Base-by-base conservation (phyloP, 371 early-diverging fungal genomes). In the Mortierella polycephala region DNA sequence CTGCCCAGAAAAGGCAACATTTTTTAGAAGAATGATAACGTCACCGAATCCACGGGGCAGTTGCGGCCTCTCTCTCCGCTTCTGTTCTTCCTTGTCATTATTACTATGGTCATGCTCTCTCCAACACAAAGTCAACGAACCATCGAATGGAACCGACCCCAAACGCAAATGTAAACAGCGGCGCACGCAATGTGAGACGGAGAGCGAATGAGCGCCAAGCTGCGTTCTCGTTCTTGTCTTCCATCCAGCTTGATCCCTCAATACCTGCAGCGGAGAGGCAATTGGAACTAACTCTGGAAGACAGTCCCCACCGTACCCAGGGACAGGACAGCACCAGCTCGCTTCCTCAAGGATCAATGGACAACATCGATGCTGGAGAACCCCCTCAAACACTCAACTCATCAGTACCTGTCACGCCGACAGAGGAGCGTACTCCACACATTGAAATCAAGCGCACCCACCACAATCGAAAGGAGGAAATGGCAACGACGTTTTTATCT, bases 201-300 rank as follows among this genome's bases (percentile, higher is more conserved):
- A 71, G 57, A 49, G 53, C 64, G 14, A 64, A 56, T 12, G 67
- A 71, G 41, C 67, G 77, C 8, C 77, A 71, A 37, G 69, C 77
- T 10, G 77, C 77, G 7, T 72, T 68, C 61, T 68, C 77, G 5
- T 77, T 77, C 49, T 58, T 77, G 7, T 76, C 77, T 10, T 63
- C 71, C 40, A 67, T 77, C 51, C 64, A 77, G 14, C 69, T 77
- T 23, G 58, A 77, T 37, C 65, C 77, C 6, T 13, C 67, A 39
- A 44, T 14, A 46, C 11, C 11, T 46, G 46, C 13, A 30, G 4
- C 30, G 5, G 46, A 46, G 46, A 2, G 46, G 16, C 46, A 46
- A 46, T 16, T 46, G 6, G 46, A 46, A 6, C 11, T 6, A 7
- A 18, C 51, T 7, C 18, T 47, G 21, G 50, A 60, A 16, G 44